phyloP scores from a whole-genome alignment of 495 filamentous ascomycete genomes.

The Penicillium fimorum region DNA sequence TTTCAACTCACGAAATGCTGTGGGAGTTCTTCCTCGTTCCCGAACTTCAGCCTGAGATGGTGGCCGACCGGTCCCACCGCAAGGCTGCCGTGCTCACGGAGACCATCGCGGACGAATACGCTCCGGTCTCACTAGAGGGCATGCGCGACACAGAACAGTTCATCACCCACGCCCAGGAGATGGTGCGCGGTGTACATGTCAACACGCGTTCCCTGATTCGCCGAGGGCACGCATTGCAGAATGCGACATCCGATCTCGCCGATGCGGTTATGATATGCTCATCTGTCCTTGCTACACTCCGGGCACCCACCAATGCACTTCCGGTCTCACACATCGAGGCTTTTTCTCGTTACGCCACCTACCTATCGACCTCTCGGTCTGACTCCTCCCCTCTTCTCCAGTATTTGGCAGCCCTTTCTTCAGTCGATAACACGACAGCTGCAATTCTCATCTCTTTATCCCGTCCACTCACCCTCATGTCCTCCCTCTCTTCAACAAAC shows the following conservation, averaged over 20 bases:
- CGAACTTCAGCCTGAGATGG: conserved; percentile 84
- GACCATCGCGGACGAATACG: conserved; percentile 81
- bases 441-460: conserved; percentile 79
- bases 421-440: conserved; percentile 72
- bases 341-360: conserved; percentile 67
- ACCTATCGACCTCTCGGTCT: conserved; percentile 64
- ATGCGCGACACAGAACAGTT: conserved; percentile 93
- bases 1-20: conserved; percentile 93
- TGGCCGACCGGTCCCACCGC: conserved; percentile 80
- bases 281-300: conserved; percentile 49
- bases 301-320: conserved; percentile 51
- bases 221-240: conserved; percentile 34
- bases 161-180: conserved; percentile 81
- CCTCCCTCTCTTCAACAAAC: conserved; percentile 60
- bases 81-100: conserved; percentile 83
- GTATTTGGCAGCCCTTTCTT: conserved; percentile 72
- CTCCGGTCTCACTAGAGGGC: conserved; percentile 68
- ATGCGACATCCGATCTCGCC: conserved; percentile 57
- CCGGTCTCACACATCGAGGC: conserved; percentile 66
- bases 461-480: conserved; percentile 76
- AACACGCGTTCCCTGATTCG: conserved; percentile 79
- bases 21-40: conserved; percentile 99
- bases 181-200: conserved; percentile 77
- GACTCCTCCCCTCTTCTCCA: conserved; percentile 64
- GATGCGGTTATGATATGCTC: conserved; percentile 64